These are phyloP conservation scores for Delitschia confertaspora DNA, from an alignment of 495 filamentous ascomycete genomes.

Conservation along the genomic window DNA sequence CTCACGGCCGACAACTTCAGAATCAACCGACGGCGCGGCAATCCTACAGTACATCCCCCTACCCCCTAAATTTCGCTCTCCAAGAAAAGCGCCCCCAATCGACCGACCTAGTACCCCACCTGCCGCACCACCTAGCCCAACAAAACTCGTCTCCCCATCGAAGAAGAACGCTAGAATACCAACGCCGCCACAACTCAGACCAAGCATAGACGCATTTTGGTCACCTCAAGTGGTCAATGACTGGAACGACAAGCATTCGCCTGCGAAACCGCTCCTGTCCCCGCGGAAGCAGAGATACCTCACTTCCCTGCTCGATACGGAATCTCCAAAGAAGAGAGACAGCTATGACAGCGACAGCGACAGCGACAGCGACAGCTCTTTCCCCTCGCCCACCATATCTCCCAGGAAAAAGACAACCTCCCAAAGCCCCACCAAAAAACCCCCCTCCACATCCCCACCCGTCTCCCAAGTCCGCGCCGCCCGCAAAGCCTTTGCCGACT, in stretches of 20 bases:
- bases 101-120: conserved; percentile 26
- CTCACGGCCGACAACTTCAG: conserved; percentile 26
- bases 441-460: conserved; percentile 6
- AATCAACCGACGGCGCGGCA: conserved; percentile 23
- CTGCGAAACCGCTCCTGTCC: conserved; percentile 45
- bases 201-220: conserved; percentile 75
- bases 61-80: conserved; percentile 18
- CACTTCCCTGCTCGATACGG: background rate
- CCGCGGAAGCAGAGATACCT: conserved; percentile 26
- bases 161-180: conserved; percentile 44
- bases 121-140: conserved; percentile 37
- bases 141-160: conserved; percentile 45
- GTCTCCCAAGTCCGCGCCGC: conserved; percentile 26
- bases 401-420: conserved; percentile 30
- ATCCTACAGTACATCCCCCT: conserved; percentile 15
- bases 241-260: conserved; percentile 76
- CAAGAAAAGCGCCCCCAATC: conserved; percentile 22
- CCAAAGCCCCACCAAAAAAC: conserved; percentile 36
- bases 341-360: no score
- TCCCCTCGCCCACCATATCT: conserved; percentile 25
- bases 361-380: conserved; percentile 11
- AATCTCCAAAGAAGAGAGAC: background rate
- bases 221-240: conserved; percentile 60
- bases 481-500: conserved; percentile 57
- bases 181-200: conserved; percentile 48